Evolutionary conservation across 2,329 filamentous ascomycete genomes (phyloP), one percentile per base, ranked within the genome.

Genomic region (Botrytis fabae): DNA sequence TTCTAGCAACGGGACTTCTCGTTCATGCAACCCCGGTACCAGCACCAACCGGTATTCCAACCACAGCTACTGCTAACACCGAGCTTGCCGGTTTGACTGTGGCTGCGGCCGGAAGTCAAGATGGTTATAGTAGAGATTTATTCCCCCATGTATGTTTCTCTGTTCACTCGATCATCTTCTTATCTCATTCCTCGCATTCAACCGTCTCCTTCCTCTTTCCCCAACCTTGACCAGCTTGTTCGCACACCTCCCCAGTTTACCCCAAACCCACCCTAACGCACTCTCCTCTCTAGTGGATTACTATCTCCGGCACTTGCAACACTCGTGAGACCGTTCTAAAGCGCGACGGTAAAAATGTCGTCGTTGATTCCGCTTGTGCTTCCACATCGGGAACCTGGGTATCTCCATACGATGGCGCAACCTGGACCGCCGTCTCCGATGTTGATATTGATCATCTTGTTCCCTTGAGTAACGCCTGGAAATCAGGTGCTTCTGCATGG

Each of bases 391-490:
- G 93, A 7, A 85, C 25, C 16, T 96, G 93, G 93, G 82, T 81
- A 59, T 91, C 88, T 51, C 91, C 92, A 0, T 96, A 92, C 80
- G 93, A 95, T 78, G 92, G 92, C 25, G 90, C 84, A 0, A 89
- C 85, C 1, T 94, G 91, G 91, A 91, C 88, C 0, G 83, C 85
- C 0, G 88, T 92, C 1, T 87, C 85, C 28, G 91, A 95, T 77
- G 81, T 96, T 1, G 92, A 95, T 77, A 95, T 96, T 74, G 93
- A 96, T 81, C 93, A 96, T 81, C 86, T 96, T 83, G 92, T 97
- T 4, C 93, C 93, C 0, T 81, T 97, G 74, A 91, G 91, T 80
- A 93, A 95, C 79, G 92, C 93, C 8, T 95, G 92, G 93, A 89
- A 92, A 65, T 60, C 90, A 62, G 93, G 93, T 32, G 93, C 93